Conservation (phyloP, 169 alveolate genomes). For the Cryptosporidium parvum region DNA sequence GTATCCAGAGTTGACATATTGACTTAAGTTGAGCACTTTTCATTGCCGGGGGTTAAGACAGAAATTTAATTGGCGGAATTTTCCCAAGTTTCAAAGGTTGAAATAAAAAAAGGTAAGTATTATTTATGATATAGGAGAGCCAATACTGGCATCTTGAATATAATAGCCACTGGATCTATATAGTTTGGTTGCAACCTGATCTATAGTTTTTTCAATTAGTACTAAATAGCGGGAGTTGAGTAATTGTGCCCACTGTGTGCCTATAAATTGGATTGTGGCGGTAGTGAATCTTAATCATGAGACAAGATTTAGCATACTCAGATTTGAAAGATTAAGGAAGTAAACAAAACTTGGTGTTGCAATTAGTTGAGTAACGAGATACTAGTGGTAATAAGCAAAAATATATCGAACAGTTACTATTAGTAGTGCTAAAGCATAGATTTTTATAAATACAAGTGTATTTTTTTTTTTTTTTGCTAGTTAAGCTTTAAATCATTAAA, state of each 20-base stretch:
- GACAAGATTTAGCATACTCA: not conserved
- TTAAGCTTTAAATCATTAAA: not conserved
- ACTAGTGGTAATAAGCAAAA: not conserved
- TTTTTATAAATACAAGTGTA: not conserved
- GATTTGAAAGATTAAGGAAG: not conserved
- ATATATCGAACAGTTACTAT: not conserved
- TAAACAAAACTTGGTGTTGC: not conserved
- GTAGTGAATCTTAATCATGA: constrained; percentile 5
- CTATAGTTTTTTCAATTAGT: not conserved
- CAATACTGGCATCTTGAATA: not conserved
- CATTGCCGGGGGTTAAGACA: not conserved
- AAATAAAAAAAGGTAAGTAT: not conserved
- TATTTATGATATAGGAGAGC: not conserved
- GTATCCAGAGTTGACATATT: constrained; percentile 23
- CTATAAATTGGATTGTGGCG: not conserved
- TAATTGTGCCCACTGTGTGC: constrained; percentile 11
- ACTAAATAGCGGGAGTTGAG: not conserved
- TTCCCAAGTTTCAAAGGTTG: not conserved
- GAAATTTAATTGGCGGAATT: not conserved
- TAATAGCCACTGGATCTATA: too few relatives aligned
- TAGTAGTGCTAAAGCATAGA: not conserved
- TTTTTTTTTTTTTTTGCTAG: not conserved
- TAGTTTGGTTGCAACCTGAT: not conserved
- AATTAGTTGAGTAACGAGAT: not conserved
- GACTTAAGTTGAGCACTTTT: not conserved